These are phyloP conservation scores for Perkinsus olseni DNA, from an alignment of 169 alveolate genomes.

Conservation along the genomic window DNA sequence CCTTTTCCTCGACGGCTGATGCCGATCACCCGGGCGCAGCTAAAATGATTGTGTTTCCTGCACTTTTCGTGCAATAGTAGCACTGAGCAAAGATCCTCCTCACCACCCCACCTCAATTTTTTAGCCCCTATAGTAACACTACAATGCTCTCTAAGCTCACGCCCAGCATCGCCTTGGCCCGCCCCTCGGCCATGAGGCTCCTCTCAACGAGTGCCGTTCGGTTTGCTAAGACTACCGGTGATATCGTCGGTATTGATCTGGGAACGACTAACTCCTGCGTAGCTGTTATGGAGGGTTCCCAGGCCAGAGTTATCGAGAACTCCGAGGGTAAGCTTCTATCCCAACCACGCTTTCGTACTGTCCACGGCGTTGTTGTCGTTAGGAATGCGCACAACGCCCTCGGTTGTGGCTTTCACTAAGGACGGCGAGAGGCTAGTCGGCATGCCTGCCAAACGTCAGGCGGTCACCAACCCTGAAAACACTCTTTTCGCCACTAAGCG, in stretches of 20 bases:
- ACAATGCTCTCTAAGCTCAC: background rate
- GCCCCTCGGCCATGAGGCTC: background rate
- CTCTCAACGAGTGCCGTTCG: background rate
- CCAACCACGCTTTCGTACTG: too few relatives aligned
- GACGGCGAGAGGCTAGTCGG: constrained; percentile 94
- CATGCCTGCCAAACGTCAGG: constrained; percentile 91
- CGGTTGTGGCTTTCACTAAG: constrained; percentile 92
- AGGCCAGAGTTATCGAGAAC: constrained; percentile 91
- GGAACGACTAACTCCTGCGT: constrained; percentile 99
- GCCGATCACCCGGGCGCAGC: background rate
- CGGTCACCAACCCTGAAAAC: constrained; percentile 92
- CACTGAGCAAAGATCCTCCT: background rate
- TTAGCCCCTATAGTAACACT: background rate
- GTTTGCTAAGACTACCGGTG: constrained; percentile 45
- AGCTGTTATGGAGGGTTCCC: constrained; percentile 93
- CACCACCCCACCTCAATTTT: background rate
- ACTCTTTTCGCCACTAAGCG: constrained; percentile 91
- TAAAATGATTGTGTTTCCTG: background rate
- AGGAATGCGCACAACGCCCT: constrained; percentile 96
- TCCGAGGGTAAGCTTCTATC: constrained; percentile 61
- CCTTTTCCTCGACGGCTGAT: background rate
- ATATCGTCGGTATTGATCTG: constrained; percentile 95
- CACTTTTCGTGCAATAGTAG: background rate
- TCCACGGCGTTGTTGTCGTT: background rate
- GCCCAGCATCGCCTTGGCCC: background rate